Conservation (phyloP, 495 filamentous ascomycete species). For the Neurospora sublineolata region DNA sequence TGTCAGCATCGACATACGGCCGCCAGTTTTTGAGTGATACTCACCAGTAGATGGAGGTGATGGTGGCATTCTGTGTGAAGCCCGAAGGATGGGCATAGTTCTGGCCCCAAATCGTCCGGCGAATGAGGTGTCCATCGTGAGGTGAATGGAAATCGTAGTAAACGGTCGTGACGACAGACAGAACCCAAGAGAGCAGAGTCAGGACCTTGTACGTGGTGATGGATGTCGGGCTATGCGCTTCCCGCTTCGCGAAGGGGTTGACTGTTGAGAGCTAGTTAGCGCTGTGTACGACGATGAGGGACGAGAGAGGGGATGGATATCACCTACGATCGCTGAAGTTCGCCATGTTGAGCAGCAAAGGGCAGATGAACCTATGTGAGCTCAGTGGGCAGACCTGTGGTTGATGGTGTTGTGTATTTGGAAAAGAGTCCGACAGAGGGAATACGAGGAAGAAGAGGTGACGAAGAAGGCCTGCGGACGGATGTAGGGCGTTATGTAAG, state of each 20-base stretch:
- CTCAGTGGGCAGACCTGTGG: not conserved
- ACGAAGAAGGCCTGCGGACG: not conserved
- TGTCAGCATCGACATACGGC: not conserved
- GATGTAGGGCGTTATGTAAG: not conserved
- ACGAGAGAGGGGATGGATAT: not conserved
- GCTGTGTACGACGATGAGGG: not conserved
- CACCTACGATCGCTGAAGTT: conserved; percentile 4
- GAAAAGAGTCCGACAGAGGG: not conserved
- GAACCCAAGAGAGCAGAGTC: conserved; percentile 58
- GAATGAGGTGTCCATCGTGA: conserved; percentile 43
- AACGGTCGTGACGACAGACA: conserved; percentile 54
- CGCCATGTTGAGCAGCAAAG: not conserved
- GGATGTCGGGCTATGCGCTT: conserved; percentile 42
- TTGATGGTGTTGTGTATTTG: not conserved
- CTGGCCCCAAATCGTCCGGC: conserved; percentile 55
- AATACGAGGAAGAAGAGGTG: not conserved
- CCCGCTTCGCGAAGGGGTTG: conserved; percentile 58
- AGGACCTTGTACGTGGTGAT: conserved; percentile 51
- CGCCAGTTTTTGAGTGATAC: too few species aligned
- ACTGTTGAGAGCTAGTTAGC: conserved; percentile 20
- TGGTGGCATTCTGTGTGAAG: conserved; percentile 60
- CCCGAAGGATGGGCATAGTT: conserved; percentile 53
- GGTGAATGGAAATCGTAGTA: conserved; percentile 58
- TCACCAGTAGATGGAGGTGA: conserved; percentile 71
- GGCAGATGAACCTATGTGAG: not conserved